A percentile compares a stretch with the other conserved stretches of the same genome.
phyloP scores from a whole-genome alignment of 2,329 filamentous ascomycete species.

The Ophiosphaerella herpotricha region DNA sequence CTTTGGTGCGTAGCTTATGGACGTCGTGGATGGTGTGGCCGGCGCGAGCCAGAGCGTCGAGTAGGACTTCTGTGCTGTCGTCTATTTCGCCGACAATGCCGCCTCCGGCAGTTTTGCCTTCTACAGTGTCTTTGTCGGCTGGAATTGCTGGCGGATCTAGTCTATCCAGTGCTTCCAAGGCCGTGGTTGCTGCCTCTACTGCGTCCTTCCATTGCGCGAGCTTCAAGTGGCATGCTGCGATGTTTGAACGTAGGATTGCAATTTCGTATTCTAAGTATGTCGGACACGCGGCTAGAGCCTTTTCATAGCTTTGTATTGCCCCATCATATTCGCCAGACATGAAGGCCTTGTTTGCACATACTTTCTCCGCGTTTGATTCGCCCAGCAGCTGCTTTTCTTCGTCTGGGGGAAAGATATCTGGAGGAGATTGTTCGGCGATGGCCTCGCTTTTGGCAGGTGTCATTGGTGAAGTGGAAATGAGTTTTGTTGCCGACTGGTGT shows the following conservation, averaged over 20 bases:
- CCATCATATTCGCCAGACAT: slow-evolving; percentile 70
- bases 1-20: slow-evolving; percentile 77
- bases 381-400: slow-evolving; percentile 60
- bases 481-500: too few relatives aligned
- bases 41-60: slow-evolving; percentile 38
- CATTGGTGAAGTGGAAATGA: too few relatives aligned
- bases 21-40: slow-evolving; percentile 61
- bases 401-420: slow-evolving; percentile 37
- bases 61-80: slow-evolving; percentile 48
- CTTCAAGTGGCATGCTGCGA: slow-evolving; percentile 86
- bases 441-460: too few relatives aligned
- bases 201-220: slow-evolving; percentile 84
- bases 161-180: slow-evolving; percentile 73
- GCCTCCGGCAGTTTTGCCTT: slow-evolving; percentile 53
- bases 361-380: slow-evolving; percentile 75
- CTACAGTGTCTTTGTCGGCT: slow-evolving; percentile 43
- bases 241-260: slow-evolving; percentile 85
- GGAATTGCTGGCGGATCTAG: slow-evolving; percentile 51
- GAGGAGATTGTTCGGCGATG: slow-evolving; percentile 4
- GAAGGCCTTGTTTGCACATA: slow-evolving; percentile 81
- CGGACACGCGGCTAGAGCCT: slow-evolving; percentile 77
- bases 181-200: slow-evolving; percentile 71
- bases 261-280: slow-evolving; percentile 86
- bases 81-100: slow-evolving; percentile 66
- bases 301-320: slow-evolving; percentile 81